Conservation (phyloP, 2,329 filamentous ascomycete genomes). For the Laburnicola sp. region DNA sequence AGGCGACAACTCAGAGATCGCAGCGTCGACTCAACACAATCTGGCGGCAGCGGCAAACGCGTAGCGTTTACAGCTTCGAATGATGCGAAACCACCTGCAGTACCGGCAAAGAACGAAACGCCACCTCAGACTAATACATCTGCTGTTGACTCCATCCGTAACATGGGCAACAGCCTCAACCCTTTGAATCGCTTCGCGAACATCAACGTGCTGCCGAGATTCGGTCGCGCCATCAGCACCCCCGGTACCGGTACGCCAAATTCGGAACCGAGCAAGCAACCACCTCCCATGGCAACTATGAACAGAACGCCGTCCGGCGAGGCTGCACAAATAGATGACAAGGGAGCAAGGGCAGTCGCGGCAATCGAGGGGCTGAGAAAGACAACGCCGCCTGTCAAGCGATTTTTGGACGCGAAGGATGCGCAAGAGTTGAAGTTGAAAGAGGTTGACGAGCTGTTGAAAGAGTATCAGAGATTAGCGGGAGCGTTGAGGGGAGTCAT, state of each 20-base stretch:
- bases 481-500: slow-evolving; percentile 50
- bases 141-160: slow-evolving; percentile 79
- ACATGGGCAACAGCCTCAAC: slow-evolving; percentile 77
- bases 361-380: slow-evolving; percentile 51
- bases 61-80: slow-evolving; percentile 51
- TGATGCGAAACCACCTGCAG: slow-evolving; percentile 31
- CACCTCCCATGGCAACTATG: slow-evolving; percentile 25
- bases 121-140: slow-evolving; percentile 51
- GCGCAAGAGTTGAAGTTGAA: slow-evolving; percentile 51
- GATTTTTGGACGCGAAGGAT: slow-evolving; percentile 52
- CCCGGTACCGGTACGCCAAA: slow-evolving; percentile 47
- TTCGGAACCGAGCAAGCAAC: slow-evolving; percentile 33
- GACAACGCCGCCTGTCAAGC: slow-evolving; percentile 51
- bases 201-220: slow-evolving; percentile 74
- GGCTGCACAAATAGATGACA: slow-evolving; percentile 29
- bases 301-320: slow-evolving; percentile 28
- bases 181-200: slow-evolving; percentile 77
- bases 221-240: slow-evolving; percentile 62
- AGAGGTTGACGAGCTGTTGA: slow-evolving; percentile 53
- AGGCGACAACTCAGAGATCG: slow-evolving; percentile 67
- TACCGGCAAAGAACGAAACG: slow-evolving; percentile 31
- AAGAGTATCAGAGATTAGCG: slow-evolving; percentile 51
- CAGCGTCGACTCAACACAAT: slow-evolving; percentile 73
- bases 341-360: slow-evolving; percentile 47
- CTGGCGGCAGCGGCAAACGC: slow-evolving; percentile 65